Evolutionary conservation across 139 green algal genomes (phyloP).

Genomic region (Chlorella vulgaris): DNA sequence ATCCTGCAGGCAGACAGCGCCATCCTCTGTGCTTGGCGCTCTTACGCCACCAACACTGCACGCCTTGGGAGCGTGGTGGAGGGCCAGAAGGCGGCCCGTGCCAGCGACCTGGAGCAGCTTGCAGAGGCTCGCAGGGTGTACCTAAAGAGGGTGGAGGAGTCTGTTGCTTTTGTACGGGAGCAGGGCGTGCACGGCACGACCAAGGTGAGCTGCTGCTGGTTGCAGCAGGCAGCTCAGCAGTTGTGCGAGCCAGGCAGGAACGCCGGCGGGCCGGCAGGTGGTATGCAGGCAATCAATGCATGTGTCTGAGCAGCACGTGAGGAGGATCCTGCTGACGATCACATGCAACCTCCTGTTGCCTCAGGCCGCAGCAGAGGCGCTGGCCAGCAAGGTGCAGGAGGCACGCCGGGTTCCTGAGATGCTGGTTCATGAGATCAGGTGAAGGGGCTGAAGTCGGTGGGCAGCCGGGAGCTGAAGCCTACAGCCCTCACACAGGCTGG

Average conservation of each 20-base stretch:
- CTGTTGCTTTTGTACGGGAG: constrained; percentile 34
- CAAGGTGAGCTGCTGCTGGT: constrained; percentile 14
- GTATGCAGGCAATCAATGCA: too few species aligned
- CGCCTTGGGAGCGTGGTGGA: constrained; percentile 21
- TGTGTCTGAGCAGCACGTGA: too few species aligned
- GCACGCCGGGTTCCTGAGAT: constrained; percentile 34
- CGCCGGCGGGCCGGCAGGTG: too few species aligned
- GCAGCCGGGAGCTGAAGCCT: too few species aligned
- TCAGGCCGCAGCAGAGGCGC: constrained; percentile 33
- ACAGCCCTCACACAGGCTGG: too few species aligned
- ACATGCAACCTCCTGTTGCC: too few species aligned
- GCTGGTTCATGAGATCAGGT: constrained; percentile 23
- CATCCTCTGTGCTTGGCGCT: neutral
- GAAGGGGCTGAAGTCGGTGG: neutral
- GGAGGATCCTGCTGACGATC: too few species aligned
- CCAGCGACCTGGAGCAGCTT: constrained; percentile 31
- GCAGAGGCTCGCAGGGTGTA: constrained; percentile 32
- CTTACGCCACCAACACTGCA: neutral
- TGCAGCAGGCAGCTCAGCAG: neutral
- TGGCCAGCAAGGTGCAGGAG: constrained; percentile 36
- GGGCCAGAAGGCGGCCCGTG: constrained; percentile 25
- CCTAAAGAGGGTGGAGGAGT: constrained; percentile 42
- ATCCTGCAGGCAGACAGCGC: constrained; percentile 33
- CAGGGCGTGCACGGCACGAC: constrained; percentile 39
- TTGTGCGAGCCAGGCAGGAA: too few species aligned